Evolutionary conservation across 2,329 filamentous ascomycete genomes (phyloP).

Genomic region (Hysterium pulicare): DNA sequence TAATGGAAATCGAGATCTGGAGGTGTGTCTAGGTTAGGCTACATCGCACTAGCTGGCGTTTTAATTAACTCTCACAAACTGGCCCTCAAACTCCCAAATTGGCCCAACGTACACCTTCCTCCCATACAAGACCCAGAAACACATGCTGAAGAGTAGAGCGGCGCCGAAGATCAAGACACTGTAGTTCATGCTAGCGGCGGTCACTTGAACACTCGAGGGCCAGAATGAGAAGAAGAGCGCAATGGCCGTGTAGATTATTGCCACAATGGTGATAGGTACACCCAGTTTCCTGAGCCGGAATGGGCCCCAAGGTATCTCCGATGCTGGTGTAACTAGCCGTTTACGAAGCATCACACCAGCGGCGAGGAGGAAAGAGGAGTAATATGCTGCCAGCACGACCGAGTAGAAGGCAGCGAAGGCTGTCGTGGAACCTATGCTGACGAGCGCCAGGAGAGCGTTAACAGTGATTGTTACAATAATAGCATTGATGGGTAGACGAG

Average conservation of each 20-base stretch:
- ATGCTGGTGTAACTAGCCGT: conserved; percentile 1
- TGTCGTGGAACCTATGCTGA: conserved; percentile 9
- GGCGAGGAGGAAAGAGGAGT: conserved; percentile 12
- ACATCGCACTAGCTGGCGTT: too few species aligned
- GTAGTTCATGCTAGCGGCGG: conserved; percentile 7
- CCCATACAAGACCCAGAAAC: conserved; percentile 3
- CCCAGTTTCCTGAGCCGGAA: conserved; percentile 7
- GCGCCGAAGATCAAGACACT: conserved; percentile 3
- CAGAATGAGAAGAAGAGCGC: conserved; percentile 5
- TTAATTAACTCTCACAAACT: too few species aligned
- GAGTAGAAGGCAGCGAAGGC: conserved; percentile 13
- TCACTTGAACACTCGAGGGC: background rate
- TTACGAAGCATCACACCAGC: conserved; percentile 9
- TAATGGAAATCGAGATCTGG: too few species aligned
- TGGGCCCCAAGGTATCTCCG: conserved; percentile 9
- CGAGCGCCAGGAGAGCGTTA: conserved; percentile 9
- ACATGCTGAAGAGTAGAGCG: conserved; percentile 1
- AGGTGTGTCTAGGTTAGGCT: too few species aligned
- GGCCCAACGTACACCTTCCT: conserved; percentile 15
- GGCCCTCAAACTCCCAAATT: background rate
- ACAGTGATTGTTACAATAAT: conserved; percentile 6
- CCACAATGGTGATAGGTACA: conserved; percentile 9
- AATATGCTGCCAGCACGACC: conserved; percentile 10
- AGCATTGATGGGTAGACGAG: background rate
- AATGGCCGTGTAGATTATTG: background rate